Base-by-base conservation (phyloP, 352 stramenopile species). In the Globisporangium solare region DNA sequence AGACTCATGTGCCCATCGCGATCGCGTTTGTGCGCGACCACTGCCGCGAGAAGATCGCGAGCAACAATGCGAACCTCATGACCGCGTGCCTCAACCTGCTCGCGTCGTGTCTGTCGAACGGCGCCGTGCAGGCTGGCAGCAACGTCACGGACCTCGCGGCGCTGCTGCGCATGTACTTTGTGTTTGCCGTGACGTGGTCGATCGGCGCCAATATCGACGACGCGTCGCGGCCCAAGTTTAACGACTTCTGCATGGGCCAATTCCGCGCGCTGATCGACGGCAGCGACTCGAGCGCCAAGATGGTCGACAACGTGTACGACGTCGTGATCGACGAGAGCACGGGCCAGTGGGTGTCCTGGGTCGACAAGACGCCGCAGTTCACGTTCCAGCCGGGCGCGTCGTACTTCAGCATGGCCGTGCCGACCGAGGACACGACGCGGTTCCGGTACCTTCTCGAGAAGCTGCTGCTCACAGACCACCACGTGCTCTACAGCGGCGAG, bases 371-470 rank as follows among this genome's bases (percentile, higher is more conserved):
- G 0, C 89, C 88, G 7, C 67, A 71, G 8, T 98, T 98, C 46
- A 80, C 73, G 3, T 98, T 95, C 57, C 70, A 92, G 18, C 68
- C 77, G 17, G 74, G 61, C 0, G 71, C 85, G 14, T 95, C 91
- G 6, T 98, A 98, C 70, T 98, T 98, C 61, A 86, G 87, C 2
- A 93, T 98, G 79, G 78, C 98, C 15, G 94, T 98, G 2, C 94
- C 94, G 0, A 98, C 94, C 0, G 78, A 91, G 56, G 94, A 98
- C 55, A 98, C 94, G 4, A 97, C 89, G n/a, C 81, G 91, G 1
- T 98, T 98, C 56, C 83, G 86, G 40, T 98, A 94, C 61, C 51
- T 98, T 7, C 81, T 98, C 14, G 88, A 95, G 45, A 90, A 90
- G 43, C 66, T 97, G 11, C 70, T 95, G 67, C 74, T 92, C 14